These are phyloP conservation scores for sorghum (Sorghum bicolor) DNA, from an alignment of 176 grass and related monocot species.

Conservation along the genomic window DNA sequence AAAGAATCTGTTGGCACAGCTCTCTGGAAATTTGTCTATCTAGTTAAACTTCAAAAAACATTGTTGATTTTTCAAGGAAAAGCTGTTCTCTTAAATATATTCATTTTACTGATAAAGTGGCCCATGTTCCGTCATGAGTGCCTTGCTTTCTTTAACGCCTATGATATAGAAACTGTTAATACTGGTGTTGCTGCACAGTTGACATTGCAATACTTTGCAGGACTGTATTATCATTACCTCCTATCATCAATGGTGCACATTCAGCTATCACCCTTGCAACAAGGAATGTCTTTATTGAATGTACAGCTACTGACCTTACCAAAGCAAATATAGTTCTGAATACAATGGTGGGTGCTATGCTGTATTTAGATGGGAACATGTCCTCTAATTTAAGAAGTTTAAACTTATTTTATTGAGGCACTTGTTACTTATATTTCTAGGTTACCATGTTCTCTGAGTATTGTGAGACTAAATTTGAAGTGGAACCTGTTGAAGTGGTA, in stretches of 20 bases:
- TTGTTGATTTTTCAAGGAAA: not conserved
- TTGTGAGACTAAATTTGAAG: constrained; percentile 87
- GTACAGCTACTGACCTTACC: constrained; percentile 93
- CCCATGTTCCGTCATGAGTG: constrained; percentile 6
- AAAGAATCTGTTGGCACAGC: not conserved
- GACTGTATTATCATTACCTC: constrained; percentile 82
- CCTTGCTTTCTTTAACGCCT: not conserved
- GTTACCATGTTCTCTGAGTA: constrained; percentile 95
- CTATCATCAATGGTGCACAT: constrained; percentile 95
- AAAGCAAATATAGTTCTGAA: constrained; percentile 98
- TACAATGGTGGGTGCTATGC: constrained; percentile 69
- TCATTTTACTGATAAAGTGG: constrained; percentile 3
- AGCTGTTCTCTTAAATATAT: not conserved
- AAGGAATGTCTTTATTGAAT: constrained; percentile 92
- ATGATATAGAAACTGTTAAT: constrained; percentile 4
- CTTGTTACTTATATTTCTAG: constrained; percentile 46
- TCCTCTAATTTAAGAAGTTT: constrained; percentile 4
- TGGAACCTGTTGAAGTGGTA: constrained; percentile 88
- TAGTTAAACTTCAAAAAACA: not conserved
- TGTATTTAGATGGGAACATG: not conserved
- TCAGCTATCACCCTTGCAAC: constrained; percentile 86
- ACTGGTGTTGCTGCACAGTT: constrained; percentile 1
- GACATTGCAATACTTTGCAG: constrained; percentile 47
- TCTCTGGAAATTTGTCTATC: not conserved
- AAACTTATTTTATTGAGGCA: constrained; percentile 19